Evolutionary conservation across 2,329 filamentous ascomycete species (phyloP), one percentile per base, ranked within the genome.

Genomic region (Exserohilum rostratum): DNA sequence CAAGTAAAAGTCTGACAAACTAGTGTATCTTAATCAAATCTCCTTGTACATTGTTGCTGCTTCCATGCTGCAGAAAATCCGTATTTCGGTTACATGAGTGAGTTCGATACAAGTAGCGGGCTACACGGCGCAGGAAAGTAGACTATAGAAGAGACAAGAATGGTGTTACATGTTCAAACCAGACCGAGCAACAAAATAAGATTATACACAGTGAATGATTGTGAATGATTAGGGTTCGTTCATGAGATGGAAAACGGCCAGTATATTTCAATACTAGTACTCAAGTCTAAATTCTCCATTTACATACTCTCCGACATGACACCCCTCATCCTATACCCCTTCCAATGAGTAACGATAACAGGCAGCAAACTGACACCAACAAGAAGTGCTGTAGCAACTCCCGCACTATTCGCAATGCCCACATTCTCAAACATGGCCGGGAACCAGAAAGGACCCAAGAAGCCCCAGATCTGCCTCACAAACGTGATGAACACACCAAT

Each of bases 401-500:
- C 76, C 15, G 71, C 75, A 51, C 73, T 76, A 5, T 69, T 72
- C 6, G 67, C 61, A 27, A 72, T 64, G 3, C 74, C 75, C 0
- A 78, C 62, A 38, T 68, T 64, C 6, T 62, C 58, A 35, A 78
- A 70, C 76, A 78, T 77, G 25, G 70, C 66, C 5, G 76, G 76
- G 55, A 74, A 70, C 73, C 73, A 78, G 54, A 78, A 77, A 0
- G 75, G 76, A 0, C 74, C 76, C 38, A 78, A 73, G 42, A 78
- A 79, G 17, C 68, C 73, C 72, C 67, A 72, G 15, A 78, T 80
- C 53, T 83, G 80, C 6, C 84, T 76, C 2, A 85, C 78, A 49
- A 86, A 76, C 3, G 79, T 85, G 58, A 87, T 78, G 57, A 86
- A 86, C 0, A 85, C 83, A 2, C 84, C 85, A 15, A 87, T 78